phyloP scores from a whole-genome alignment of 768 basidiomycete genomes.

The Suillus subluteus region DNA sequence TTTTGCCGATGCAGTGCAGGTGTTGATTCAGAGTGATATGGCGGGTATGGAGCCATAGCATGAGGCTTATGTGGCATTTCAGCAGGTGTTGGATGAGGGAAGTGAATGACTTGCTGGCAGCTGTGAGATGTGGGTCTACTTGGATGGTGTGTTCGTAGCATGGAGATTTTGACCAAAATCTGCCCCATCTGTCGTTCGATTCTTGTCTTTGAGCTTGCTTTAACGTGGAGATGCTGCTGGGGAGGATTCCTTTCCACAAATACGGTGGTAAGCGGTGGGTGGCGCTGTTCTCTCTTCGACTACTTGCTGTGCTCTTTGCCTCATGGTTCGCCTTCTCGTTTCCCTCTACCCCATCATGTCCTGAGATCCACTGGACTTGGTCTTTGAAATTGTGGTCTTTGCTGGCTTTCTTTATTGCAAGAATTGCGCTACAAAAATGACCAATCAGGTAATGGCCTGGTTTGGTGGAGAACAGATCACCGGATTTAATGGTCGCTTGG shows the following conservation, averaged over 20 bases:
- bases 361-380: constrained; percentile 8
- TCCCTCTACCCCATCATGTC: constrained; percentile 15
- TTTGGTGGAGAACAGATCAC: constrained; percentile 9
- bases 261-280: not conserved
- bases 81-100: constrained; percentile 15
- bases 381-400: not conserved
- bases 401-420: not conserved
- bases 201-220: not conserved
- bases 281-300: not conserved
- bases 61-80: constrained; percentile 21
- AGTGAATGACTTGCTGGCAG: constrained; percentile 3
- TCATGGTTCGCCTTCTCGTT: constrained; percentile 26
- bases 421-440: not conserved
- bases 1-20: constrained; percentile 30
- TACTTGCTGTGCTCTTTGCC: constrained; percentile 24
- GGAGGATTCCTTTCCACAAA: not conserved
- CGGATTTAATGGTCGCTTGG: constrained; percentile 29
- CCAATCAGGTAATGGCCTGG: constrained; percentile 6
- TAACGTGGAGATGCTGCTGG: not conserved
- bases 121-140: not conserved
- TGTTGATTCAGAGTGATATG: constrained; percentile 36
- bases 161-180: constrained; percentile 9
- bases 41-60: constrained; percentile 36
- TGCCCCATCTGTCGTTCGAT: not conserved
- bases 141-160: not conserved